Evolutionary conservation across 495 filamentous ascomycete species (phyloP), one percentile per base, ranked within the genome.

Genomic region (Coniosporium apollinis): DNA sequence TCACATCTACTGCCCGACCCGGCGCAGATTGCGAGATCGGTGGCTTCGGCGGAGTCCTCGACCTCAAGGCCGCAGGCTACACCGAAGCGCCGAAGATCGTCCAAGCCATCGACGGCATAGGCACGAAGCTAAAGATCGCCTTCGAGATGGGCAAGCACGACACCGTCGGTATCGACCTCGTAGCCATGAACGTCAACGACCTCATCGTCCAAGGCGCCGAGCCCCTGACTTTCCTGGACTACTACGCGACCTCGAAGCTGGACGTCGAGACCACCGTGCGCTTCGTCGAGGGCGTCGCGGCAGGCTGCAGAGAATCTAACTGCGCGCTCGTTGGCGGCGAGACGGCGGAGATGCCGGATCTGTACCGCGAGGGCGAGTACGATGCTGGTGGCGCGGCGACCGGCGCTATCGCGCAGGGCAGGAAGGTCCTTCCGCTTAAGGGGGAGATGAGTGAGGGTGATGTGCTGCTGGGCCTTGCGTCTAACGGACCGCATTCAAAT

Each of bases 161-260:
- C 56, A 92, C 83, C 4, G 84, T 96, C 9, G 87, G 57, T 43
- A 82, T 96, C 47, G 89, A 97, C 54, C 69, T 97, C 9, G 91
- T 96, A 2, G 89, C 89, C 43, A 96, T 96, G 91, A 92, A 91
- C 55, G 89, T 94, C 50, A 96, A 97, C 57, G 89, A 96, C 57
- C 67, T 96, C 0, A 75, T 96, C 29, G 89, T 94, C 10, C 85
- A 94, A 57, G 89, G 89, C 33, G 89, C 89, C 1, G 78, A 87
- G 51, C 82, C 89, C 7, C 65, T 94, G 49, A 83, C 83, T 62
- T 94, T 97, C 69, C 73, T 94, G 33, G 89, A 96, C 64, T 92
- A 83, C 67, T 94, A 85, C 65, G 85, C 82, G 30, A 93, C 82
- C 61, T 76, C 76, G 50, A 76, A 76, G 51, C 71, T 96, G 16